These are phyloP conservation scores for Ceratobasidium papillatum DNA, from an alignment of 1,284 basidiomycete species.

Conservation along the genomic window DNA sequence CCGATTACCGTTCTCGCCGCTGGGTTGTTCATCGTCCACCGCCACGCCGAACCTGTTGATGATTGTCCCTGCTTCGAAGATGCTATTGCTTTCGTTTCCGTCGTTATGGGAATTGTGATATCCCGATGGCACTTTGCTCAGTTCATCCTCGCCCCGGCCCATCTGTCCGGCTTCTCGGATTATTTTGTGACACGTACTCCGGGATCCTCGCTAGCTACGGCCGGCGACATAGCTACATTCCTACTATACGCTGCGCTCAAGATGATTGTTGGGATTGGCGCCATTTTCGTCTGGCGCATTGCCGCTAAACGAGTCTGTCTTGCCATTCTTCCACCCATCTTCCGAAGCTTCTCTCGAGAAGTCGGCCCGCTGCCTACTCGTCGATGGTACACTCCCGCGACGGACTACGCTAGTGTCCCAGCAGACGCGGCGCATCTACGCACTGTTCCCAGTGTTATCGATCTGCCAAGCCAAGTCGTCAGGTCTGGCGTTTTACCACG, in stretches of 20 bases:
- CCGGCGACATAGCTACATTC: constrained; percentile 1
- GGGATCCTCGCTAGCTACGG: constrained; percentile 1
- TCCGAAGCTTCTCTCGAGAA: constrained; percentile 69
- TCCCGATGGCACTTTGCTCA: constrained; percentile 65
- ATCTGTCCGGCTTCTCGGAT: constrained; percentile 1
- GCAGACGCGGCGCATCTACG: constrained; percentile 64
- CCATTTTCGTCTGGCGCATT: constrained; percentile 86
- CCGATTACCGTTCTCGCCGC: constrained; percentile 73
- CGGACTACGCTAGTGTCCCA: constrained; percentile 78
- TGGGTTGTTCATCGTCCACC: constrained; percentile 78
- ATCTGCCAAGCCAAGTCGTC: constrained; percentile 60
- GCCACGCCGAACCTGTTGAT: constrained; percentile 92
- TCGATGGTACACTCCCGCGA: constrained; percentile 87
- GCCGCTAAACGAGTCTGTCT: constrained; percentile 80
- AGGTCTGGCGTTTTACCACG: constrained; percentile 41
- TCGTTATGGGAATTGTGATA: constrained; percentile 79
- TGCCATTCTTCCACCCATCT: constrained; percentile 78
- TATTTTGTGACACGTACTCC: constrained; percentile 36
- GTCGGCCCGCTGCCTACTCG: constrained; percentile 71
- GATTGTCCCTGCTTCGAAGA: constrained; percentile 99
- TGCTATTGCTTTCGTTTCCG: constrained; percentile 90
- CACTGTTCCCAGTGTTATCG: constrained; percentile 85
- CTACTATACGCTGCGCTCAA: constrained; percentile 60
- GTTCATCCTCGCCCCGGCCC: constrained; percentile 29
- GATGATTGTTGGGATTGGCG: constrained; percentile 62